A percentile compares a stretch with the other conserved stretches of the same genome.
Evolutionary conservation across 2,329 filamentous ascomycete species (phyloP).

Genomic region (Xylariaceae sp.): DNA sequence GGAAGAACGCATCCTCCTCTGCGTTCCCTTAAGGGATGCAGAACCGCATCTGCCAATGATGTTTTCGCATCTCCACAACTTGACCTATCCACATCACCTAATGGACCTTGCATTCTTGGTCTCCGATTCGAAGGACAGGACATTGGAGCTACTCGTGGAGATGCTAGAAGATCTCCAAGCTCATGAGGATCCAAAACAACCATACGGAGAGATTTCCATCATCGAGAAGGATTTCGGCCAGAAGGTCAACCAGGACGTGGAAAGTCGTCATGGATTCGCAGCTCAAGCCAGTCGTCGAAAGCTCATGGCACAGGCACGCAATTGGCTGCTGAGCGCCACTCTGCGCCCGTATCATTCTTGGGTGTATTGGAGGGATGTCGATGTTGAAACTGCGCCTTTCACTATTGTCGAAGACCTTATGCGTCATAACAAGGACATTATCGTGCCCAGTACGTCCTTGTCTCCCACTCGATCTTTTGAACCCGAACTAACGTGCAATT

Average conservation of each 20-base stretch:
- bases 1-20: slow-evolving; percentile 90
- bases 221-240: slow-evolving; percentile 99
- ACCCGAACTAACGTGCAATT: not conserved
- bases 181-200: slow-evolving; percentile 70
- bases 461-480: not conserved
- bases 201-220: slow-evolving; percentile 93
- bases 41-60: slow-evolving; percentile 93
- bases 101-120: slow-evolving; percentile 96
- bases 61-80: slow-evolving; percentile 93
- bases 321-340: slow-evolving; percentile 93
- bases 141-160: slow-evolving; percentile 67
- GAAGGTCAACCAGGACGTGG: slow-evolving; percentile 94
- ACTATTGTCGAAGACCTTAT: slow-evolving; percentile 97
- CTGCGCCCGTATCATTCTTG: slow-evolving; percentile 93
- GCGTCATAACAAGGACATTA: slow-evolving; percentile 98
- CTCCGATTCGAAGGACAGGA: slow-evolving; percentile 93
- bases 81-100: slow-evolving; percentile 94
- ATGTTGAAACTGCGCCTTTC: slow-evolving; percentile 94
- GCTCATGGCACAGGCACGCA: slow-evolving; percentile 94
- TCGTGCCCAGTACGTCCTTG: slow-evolving; percentile 82
- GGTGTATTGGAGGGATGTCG: slow-evolving; percentile 99
- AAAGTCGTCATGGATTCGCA: slow-evolving; percentile 94
- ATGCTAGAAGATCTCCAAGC: slow-evolving; percentile 75
- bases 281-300: slow-evolving; percentile 91
- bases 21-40: slow-evolving; percentile 89